phyloP scores from a whole-genome alignment of 306 rosid species.

The Sicyos edulis region DNA sequence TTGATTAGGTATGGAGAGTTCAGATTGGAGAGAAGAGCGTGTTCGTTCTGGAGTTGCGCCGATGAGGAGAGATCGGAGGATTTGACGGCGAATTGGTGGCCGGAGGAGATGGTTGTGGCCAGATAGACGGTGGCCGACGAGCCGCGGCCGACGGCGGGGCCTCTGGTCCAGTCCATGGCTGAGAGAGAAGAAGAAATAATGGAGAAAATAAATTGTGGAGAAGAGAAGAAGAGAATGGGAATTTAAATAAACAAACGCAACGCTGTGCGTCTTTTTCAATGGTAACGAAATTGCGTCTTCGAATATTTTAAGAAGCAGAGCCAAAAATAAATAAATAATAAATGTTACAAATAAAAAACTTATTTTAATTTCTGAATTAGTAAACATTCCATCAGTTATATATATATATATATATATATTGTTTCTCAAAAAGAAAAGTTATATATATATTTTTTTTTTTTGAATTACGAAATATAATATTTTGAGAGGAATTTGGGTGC shows the following conservation, averaged over 20 bases:
- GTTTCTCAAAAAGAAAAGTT: too few species aligned
- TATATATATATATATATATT: too few species aligned
- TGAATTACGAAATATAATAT: too few species aligned
- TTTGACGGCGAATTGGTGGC: slow-evolving; percentile 37
- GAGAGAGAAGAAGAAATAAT: background rate
- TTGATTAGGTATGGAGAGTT: slow-evolving; percentile 30
- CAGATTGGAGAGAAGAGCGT: slow-evolving; percentile 31
- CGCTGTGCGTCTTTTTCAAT: slow-evolving; percentile 5
- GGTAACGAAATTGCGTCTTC: background rate
- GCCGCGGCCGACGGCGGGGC: slow-evolving; percentile 43
- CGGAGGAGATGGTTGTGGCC: slow-evolving; percentile 23
- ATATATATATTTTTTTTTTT: too few species aligned
- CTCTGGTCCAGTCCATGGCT: slow-evolving; percentile 41
- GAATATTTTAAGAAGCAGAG: background rate
- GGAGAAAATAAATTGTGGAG: background rate
- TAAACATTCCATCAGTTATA: too few species aligned
- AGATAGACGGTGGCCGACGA: slow-evolving; percentile 39
- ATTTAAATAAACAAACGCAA: slow-evolving; percentile 1
- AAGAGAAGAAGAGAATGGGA: background rate
- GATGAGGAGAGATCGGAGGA: slow-evolving; percentile 32
- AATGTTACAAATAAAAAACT: too few species aligned
- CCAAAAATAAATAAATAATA: background rate
- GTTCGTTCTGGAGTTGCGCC: slow-evolving; percentile 30
- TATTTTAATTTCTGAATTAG: too few species aligned
- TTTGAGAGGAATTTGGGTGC: too few species aligned